Base-by-base conservation (phyloP, 106 monocot genomes). In the Iris macrosiphon region DNA sequence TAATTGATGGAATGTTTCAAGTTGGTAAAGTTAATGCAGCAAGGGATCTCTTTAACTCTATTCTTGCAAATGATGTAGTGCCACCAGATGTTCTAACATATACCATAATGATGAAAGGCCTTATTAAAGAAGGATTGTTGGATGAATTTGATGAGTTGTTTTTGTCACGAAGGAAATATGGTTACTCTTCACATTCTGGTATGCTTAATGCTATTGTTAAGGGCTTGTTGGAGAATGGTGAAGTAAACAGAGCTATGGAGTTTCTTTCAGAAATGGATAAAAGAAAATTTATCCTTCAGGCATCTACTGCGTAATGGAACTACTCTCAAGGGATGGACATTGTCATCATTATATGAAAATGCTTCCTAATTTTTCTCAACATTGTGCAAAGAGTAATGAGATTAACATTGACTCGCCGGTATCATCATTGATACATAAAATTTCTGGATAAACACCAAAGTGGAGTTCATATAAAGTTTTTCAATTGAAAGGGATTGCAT, bases 141-240 rank as follows among this genome's bases (percentile, higher is more conserved):
- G n/a, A n/a, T n/a, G n/a, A n/a, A n/a, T n/a, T n/a, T n/a, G n/a
- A n/a, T n/a, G n/a, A n/a, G n/a, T n/a, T n/a, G n/a, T n/a, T n/a
- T n/a, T n/a, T n/a, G n/a, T n/a, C n/a, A n/a, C n/a, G n/a, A n/a
- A n/a, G n/a, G n/a, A n/a, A n/a, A n/a, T n/a, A n/a, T n/a, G n/a
- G n/a, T n/a, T n/a, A n/a, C n/a, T n/a, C n/a, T n/a, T n/a, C n/a
- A n/a, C n/a, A n/a, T n/a, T n/a, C n/a, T n/a, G n/a, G n/a, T n/a
- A n/a, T n/a, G n/a, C n/a, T n/a, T n/a, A n/a, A n/a, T n/a, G n/a
- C n/a, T n/a, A n/a, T n/a, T n/a, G n/a, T n/a, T n/a, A n/a, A n/a
- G n/a, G n/a, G n/a, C n/a, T 67, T 67, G 34, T 57, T 67, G 10
- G 55, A 58, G 67, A 58, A 58, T 26, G 67, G 55, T 27, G 46